Percentiles rank a stretch among this genome's conserved stretches.
Evolutionary conservation across 1,139 yeast genomes (phyloP).

Genomic region (Meyerozyma smithsonii): DNA sequence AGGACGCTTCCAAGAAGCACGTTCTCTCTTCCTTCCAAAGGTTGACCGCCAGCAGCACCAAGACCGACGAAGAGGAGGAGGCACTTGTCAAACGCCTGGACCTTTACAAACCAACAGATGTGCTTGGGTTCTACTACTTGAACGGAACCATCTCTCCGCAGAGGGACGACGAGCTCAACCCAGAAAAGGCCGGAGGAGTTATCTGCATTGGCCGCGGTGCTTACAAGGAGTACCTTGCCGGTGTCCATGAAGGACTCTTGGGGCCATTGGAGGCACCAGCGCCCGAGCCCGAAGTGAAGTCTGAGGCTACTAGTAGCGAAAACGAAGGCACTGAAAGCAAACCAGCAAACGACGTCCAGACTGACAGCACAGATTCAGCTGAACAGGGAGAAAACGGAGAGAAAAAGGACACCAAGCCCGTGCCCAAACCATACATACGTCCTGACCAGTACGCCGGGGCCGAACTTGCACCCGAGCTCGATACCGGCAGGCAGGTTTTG

Average conservation of each 20-base stretch:
- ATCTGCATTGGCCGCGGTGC: constrained; percentile 95
- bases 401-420: constrained; percentile 37
- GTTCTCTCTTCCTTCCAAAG: constrained; percentile 10
- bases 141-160: constrained; percentile 29
- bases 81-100: constrained; percentile 26
- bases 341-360: constrained; percentile 5
- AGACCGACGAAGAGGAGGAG: constrained; percentile 18
- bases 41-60: not conserved
- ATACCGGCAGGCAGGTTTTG: constrained; percentile 16
- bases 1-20: constrained; percentile 5
- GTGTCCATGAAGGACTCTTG: constrained; percentile 89
- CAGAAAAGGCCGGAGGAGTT: constrained; percentile 69
- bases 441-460: constrained; percentile 53
- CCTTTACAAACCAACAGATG: constrained; percentile 48
- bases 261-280: constrained; percentile 81
- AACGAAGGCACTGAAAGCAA: too few relatives aligned
- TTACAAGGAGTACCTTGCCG: constrained; percentile 84
- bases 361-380: constrained; percentile 4
- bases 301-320: too few relatives aligned
- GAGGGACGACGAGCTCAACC: constrained; percentile 46
- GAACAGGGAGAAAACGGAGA: constrained; percentile 16
- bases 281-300: constrained; percentile 8
- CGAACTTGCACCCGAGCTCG: constrained; percentile 59
- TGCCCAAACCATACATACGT: constrained; percentile 58
- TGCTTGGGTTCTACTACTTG: constrained; percentile 53